Base-by-base conservation (phyloP, 2,329 filamentous ascomycete species). In the Phaeoacremonium minimum region DNA sequence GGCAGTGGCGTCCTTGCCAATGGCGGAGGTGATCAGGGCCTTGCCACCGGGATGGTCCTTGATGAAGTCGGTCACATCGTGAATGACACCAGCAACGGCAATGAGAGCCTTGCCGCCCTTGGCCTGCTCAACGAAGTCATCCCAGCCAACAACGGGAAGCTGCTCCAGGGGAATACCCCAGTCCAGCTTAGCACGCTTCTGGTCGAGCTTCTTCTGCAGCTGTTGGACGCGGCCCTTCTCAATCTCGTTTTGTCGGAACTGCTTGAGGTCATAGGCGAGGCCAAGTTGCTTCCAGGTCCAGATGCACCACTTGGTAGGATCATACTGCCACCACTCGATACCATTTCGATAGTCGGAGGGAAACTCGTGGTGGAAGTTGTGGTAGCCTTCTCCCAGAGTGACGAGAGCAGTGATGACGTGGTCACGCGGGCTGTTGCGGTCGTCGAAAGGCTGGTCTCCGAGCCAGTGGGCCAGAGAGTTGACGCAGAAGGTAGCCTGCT, bases 321-420 rank as follows among this genome's bases (percentile, higher is more conserved):
- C 87, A 56, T 94, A 94, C 67, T 94, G 87, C 68, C 81, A 84
- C 87, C 87, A 94, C 64, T 88, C 74, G 50, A 93, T 91, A 44
- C 87, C 87, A 60, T 94, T 94, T 59, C 87, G 86, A 78, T 93
- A 94, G 63, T 94, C 87, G 9, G 86, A 91, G 37, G 88, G 88
- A 67, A 94, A 94, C 63, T 94, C 87, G 74, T 94, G 87, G 68
- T 94, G 87, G 76, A 94, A 94, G 75, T 94, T 94, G 76, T 94
- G 87, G 70, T 94, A 94, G 18, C 87, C 87, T 66, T 63, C 87
- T 33, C 87, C 87, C 15, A 94, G 82, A 30, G 87, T 94, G 50
- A 88, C 82, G 14, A 94, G 67, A 30, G 87, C 87, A 28, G 87
- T 94, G 64, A 94, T 79, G 57, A 91, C 76, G 64, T 94, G 87